Evolutionary conservation across 2,329 filamentous ascomycete genomes (phyloP).

Genomic region (Emergomyces africanus): DNA sequence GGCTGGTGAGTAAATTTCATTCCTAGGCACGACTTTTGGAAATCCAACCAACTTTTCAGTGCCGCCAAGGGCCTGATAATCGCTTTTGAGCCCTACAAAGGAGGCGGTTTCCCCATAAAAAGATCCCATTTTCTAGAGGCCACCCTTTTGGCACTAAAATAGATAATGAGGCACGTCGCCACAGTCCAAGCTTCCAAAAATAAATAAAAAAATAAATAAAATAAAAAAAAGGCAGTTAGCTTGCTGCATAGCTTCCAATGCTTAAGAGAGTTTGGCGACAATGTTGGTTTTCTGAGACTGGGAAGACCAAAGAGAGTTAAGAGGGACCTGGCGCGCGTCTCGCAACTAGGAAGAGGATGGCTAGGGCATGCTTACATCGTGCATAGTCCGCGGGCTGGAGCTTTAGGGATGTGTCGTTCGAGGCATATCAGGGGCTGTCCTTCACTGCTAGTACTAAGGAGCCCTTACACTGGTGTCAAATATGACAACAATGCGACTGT

Average conservation of each 20-base stretch:
- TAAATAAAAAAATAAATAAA: no score
- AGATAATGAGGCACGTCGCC: constrained; percentile 15
- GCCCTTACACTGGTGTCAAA: constrained; percentile 9
- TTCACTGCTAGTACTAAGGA: no score
- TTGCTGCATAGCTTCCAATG: constrained; percentile 13
- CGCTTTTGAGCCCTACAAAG: constrained; percentile 14
- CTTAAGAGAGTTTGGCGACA: constrained; percentile 13
- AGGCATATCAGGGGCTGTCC: constrained; percentile 16
- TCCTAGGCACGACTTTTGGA: constrained; percentile 17
- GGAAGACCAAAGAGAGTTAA: constrained; percentile 14
- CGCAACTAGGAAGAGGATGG: constrained; percentile 17
- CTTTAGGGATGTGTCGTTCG: constrained; percentile 16
- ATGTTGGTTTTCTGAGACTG: constrained; percentile 16
- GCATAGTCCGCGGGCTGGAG: constrained; percentile 19
- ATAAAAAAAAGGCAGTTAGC: constrained; percentile 15
- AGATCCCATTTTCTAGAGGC: constrained; percentile 12
- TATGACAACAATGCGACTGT: constrained; percentile 17
- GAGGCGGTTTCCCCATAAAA: constrained; percentile 15
- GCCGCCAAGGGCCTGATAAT: constrained; percentile 14
- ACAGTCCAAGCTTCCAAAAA: constrained; percentile 16
- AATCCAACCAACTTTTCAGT: constrained; percentile 12
- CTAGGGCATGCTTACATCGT: constrained; percentile 16
- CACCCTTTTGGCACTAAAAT: constrained; percentile 13
- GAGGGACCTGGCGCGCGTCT: constrained; percentile 14
- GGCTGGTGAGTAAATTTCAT: constrained; percentile 17